Conservation (phyloP, 495 filamentous ascomycete genomes). For the Hyphodiscus hymeniophilus region DNA sequence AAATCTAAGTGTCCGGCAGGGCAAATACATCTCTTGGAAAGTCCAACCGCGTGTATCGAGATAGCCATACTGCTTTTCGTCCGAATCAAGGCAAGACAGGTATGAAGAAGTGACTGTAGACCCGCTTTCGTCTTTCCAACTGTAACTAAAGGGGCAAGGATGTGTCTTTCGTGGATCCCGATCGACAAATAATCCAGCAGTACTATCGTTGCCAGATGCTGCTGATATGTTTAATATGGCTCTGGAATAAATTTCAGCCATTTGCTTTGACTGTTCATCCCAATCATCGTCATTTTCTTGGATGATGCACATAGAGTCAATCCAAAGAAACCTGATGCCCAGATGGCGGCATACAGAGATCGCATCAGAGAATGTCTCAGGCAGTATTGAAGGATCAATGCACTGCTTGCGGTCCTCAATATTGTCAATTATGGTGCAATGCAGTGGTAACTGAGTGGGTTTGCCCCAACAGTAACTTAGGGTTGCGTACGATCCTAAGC, state of each 20-base stretch:
- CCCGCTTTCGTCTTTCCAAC: background rate
- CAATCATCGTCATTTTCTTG: constrained; percentile 12
- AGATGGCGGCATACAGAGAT: constrained; percentile 3
- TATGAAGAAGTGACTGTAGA: background rate
- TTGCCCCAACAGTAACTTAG: constrained; percentile 13
- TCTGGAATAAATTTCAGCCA: constrained; percentile 12
- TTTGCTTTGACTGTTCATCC: constrained; percentile 4
- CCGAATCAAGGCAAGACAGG: background rate
- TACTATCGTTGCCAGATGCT: background rate
- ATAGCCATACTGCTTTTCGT: background rate
- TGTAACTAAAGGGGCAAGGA: background rate
- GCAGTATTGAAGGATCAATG: background rate
- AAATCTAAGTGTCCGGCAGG: background rate
- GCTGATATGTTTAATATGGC: constrained; percentile 4
- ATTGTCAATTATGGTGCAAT: constrained; percentile 1
- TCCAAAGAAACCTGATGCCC: constrained; percentile 13
- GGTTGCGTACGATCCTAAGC: constrained; percentile 7
- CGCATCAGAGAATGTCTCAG: constrained; percentile 15
- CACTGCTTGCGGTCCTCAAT: background rate
- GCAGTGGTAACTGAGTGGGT: background rate
- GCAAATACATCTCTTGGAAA: constrained; percentile 7
- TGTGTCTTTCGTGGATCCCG: constrained; percentile 1
- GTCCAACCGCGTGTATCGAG: constrained; percentile 6
- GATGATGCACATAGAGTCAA: constrained; percentile 17
- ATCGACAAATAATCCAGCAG: constrained; percentile 1